Evolutionary conservation across 106 monocot species (phyloP), one percentile per base, ranked within the genome.

Genomic region (Dioscorea zingiberensis): DNA sequence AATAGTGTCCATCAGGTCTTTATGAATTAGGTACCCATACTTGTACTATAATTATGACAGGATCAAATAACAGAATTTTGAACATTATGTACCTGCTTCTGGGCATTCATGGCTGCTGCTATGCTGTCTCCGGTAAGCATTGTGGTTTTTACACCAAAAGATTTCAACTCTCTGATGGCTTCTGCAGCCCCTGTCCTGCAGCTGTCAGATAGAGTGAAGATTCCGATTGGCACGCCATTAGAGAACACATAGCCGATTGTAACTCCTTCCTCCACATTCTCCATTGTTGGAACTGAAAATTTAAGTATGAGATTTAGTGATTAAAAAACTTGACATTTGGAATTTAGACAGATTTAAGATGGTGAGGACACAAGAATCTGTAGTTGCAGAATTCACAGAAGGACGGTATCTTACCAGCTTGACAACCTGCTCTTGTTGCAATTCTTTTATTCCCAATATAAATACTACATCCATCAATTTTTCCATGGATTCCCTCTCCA

Each of bases 121-220:
- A 48, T 66, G 77, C 84, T 84, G 62, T 98, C 97, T 66, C 97
- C 97, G 25, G 97, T 98, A 21, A 98, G 88, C 88, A 98, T 86
- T 21, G 73, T 81, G 27, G 77, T 78, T 59, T 82, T 92, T 17
- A 83, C 80, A 32, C 89, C 84, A 60, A 92, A 51, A 7, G 45
- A 74, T 62, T 86, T 92, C 48, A 98, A 53, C 48, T 81, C 72
- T 25, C 24, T 62, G 46, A 98, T 77, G 24, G 89, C 92, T 46
- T 93, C 84, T 15, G 81, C 77, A 7, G 75, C 81, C 11, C 92
- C 92, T 15, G 86, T 82, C 12, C 97, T 76, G 68, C 97, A 92
- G 22, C 69, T 74, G 55, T 93, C 92, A 15, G 84, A 82, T 28
- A 98, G 84, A 25, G 81, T 77, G 64, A 98, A 93, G 13, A 82